Conservation (phyloP, 2,329 filamentous ascomycete genomes). For the Talaromyces sp. region DNA sequence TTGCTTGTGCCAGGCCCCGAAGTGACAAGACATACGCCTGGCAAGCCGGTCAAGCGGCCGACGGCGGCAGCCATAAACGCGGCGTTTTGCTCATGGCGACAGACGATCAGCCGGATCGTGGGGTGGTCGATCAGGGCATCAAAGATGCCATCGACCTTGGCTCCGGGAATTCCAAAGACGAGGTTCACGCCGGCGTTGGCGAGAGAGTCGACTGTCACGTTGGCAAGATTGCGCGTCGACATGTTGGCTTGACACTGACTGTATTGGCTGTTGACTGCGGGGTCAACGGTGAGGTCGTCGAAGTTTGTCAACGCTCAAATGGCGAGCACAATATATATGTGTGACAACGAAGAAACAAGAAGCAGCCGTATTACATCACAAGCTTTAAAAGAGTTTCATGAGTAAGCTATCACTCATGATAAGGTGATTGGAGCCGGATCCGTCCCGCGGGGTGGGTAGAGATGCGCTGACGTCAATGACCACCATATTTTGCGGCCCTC, state of each 20-base stretch:
- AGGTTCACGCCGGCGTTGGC: constrained; percentile 12
- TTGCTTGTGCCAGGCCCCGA: constrained; percentile 13
- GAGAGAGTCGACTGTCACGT: constrained; percentile 12
- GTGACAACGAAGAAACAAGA: background rate
- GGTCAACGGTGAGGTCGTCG: background rate
- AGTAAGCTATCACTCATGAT: background rate
- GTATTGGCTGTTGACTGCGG: background rate
- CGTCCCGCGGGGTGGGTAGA: background rate
- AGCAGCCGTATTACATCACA: background rate
- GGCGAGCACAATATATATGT: background rate
- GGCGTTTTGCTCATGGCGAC: constrained; percentile 13
- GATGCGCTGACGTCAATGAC: background rate
- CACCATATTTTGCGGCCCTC: background rate
- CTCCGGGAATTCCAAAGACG: constrained; percentile 13
- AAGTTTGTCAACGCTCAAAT: background rate
- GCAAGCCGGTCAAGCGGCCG: constrained; percentile 9
- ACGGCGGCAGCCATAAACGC: constrained; percentile 13
- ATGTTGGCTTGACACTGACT: background rate
- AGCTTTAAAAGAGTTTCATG: background rate
- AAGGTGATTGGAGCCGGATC: background rate
- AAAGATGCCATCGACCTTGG: constrained; percentile 14
- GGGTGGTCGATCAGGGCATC: constrained; percentile 12
- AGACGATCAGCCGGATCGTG: constrained; percentile 10
- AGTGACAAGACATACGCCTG: constrained; percentile 11
- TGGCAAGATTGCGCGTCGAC: constrained; percentile 6